phyloP scores from a whole-genome alignment of 108 stramenopile genomes.

The Aurantiochytrium sp. region DNA sequence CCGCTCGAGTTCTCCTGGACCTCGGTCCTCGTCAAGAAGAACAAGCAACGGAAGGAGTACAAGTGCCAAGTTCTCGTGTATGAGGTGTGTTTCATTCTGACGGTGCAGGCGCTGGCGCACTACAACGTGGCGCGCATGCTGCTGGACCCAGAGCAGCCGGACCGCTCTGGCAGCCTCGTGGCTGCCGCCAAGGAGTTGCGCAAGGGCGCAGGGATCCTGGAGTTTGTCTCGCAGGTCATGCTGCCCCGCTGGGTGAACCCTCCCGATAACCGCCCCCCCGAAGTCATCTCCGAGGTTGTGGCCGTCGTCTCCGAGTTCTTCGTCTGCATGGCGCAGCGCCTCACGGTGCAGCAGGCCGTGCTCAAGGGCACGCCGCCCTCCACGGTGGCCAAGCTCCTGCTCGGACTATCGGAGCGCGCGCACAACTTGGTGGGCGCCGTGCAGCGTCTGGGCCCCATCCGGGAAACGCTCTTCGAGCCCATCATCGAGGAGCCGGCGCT shows the following conservation, averaged over 20 bases:
- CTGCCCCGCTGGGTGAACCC: constrained; percentile 25
- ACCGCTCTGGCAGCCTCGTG: background rate
- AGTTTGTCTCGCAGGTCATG: background rate
- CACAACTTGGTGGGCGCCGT: background rate
- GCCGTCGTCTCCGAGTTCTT: background rate
- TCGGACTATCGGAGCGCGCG: background rate
- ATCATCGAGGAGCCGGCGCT: constrained; percentile 7
- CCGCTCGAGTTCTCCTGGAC: constrained; percentile 30
- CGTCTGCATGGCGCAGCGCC: constrained; percentile 12
- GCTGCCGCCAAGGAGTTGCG: constrained; percentile 11
- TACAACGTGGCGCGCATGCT: background rate
- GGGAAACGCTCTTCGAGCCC: background rate
- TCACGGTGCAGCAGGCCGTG: constrained; percentile 9
- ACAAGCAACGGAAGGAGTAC: background rate
- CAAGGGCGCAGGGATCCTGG: constrained; percentile 19
- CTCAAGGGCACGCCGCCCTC: background rate
- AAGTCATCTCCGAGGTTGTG: background rate
- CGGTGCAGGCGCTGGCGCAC: constrained; percentile 16
- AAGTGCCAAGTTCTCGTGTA: constrained; percentile 30
- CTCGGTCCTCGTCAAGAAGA: background rate
- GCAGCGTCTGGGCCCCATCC: background rate
- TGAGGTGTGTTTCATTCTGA: constrained; percentile 8
- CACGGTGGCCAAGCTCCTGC: background rate
- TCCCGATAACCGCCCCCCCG: background rate
- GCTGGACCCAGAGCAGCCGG: background rate